Percentiles rank a stretch among this genome's conserved stretches.
Evolutionary conservation across 176 grass and related monocot genomes (phyloP).

Genomic region (Phoenix roebelenii): DNA sequence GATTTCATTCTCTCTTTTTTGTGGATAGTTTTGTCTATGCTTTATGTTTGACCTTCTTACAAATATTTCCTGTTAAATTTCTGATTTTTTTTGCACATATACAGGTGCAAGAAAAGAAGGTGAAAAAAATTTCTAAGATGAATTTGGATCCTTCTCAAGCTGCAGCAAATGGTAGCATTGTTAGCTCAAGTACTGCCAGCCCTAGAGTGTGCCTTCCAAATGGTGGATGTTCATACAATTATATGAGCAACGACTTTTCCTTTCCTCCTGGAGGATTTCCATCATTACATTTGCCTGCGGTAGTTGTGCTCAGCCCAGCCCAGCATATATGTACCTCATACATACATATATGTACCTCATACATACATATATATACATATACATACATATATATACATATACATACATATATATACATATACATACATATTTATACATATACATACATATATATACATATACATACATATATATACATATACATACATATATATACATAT

Average conservation of each 20-base stretch:
- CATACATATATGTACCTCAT: too few relatives aligned
- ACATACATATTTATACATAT: too few relatives aligned
- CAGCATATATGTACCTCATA: conserved; percentile 6
- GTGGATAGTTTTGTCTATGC: too few relatives aligned
- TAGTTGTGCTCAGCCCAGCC: conserved; percentile 52
- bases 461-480: too few relatives aligned
- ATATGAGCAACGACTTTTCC: conserved; percentile 9
- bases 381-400: too few relatives aligned
- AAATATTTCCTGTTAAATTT: too few relatives aligned
- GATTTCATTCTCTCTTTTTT: too few relatives aligned
- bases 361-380: too few relatives aligned
- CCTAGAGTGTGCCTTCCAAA: conserved; percentile 36
- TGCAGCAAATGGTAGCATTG: conserved; percentile 47
- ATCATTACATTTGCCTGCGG: conserved; percentile 74
- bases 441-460: too few relatives aligned
- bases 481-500: too few relatives aligned
- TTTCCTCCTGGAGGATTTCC: conserved; percentile 28
- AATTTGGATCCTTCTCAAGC: conserved; percentile 57
- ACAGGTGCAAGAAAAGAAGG: conserved; percentile 98
- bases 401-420: too few relatives aligned
- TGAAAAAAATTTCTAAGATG: conserved; percentile 78
- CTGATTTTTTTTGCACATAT: conserved; percentile 8
- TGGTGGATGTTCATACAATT: conserved; percentile 22
- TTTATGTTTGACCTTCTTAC: too few relatives aligned
- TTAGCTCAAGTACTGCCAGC: conserved; percentile 21